These are phyloP conservation scores for Thermoascus crustaceus DNA, from an alignment of 2,329 filamentous ascomycete species.

Conservation along the genomic window DNA sequence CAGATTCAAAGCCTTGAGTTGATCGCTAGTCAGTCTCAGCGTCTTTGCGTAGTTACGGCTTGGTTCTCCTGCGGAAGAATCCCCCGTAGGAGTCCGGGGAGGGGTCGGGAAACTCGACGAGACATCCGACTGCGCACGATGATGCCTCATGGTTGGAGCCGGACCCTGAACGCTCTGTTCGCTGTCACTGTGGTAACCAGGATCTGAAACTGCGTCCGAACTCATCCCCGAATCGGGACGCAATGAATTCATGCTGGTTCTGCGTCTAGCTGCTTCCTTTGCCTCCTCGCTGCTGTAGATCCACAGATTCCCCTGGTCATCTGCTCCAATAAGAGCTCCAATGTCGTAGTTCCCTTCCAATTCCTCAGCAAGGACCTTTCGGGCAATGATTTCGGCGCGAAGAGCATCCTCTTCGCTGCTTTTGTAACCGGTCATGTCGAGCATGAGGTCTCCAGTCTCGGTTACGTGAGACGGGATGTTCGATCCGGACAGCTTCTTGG, in stretches of 20 bases:
- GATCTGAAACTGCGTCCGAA: slow-evolving; percentile 81
- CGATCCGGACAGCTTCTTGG: slow-evolving; percentile 75
- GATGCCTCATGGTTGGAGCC: slow-evolving; percentile 40
- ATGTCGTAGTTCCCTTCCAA: slow-evolving; percentile 94
- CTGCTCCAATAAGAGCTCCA: slow-evolving; percentile 86
- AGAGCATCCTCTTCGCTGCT: slow-evolving; percentile 87
- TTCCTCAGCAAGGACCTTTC: slow-evolving; percentile 87
- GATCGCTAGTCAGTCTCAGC: slow-evolving; percentile 85
- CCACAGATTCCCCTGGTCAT: slow-evolving; percentile 96
- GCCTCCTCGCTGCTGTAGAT: slow-evolving; percentile 98
- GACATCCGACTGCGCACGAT: slow-evolving; percentile 56
- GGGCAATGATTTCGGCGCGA: slow-evolving; percentile 83
- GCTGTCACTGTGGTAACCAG: slow-evolving; percentile 90
- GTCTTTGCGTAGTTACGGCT: slow-evolving; percentile 95
- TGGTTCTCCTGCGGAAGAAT: slow-evolving; percentile 51
- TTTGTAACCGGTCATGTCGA: slow-evolving; percentile 97
- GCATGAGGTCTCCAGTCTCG: slow-evolving; percentile 86
- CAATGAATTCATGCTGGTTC: slow-evolving; percentile 45
- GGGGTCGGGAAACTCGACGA: slow-evolving; percentile 60
- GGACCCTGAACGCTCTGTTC: slow-evolving; percentile 61
- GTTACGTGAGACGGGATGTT: slow-evolving; percentile 94
- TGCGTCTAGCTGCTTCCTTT: slow-evolving; percentile 75
- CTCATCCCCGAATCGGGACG: slow-evolving; percentile 45
- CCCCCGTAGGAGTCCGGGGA: slow-evolving; percentile 44
- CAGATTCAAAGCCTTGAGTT: slow-evolving; percentile 76